Conservation (phyloP, 495 filamentous ascomycete genomes). For the Penicillium ochrochloron region DNA sequence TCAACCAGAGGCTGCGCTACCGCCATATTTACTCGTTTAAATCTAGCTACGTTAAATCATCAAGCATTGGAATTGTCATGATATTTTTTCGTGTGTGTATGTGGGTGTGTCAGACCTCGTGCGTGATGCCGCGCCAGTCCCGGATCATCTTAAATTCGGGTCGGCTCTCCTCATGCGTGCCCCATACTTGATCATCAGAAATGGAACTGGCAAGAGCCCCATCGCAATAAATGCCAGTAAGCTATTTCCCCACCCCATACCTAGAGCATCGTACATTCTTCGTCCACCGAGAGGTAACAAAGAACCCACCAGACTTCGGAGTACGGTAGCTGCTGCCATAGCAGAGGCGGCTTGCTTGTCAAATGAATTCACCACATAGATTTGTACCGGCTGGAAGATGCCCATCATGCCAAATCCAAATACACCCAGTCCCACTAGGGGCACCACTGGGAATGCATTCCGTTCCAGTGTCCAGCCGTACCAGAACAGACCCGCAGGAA, state of each 20-base stretch:
- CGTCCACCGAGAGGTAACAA: constrained; percentile 44
- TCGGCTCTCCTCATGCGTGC: background rate
- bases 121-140: background rate
- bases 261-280: constrained; percentile 41
- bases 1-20: too few relatives aligned
- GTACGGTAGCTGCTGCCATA: constrained; percentile 60
- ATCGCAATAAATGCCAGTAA: constrained; percentile 42
- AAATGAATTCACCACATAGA: constrained; percentile 69
- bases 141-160: background rate
- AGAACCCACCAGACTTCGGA: constrained; percentile 57
- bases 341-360: constrained; percentile 66
- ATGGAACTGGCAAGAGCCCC: constrained; percentile 18
- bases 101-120: too few relatives aligned
- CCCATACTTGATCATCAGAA: background rate
- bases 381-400: constrained; percentile 5
- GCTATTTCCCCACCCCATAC: constrained; percentile 45
- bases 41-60: too few relatives aligned
- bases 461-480: constrained; percentile 23
- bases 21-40: too few relatives aligned
- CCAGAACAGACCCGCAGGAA: background rate
- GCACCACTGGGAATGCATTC: constrained; percentile 13
- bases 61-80: too few relatives aligned
- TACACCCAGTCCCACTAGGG: constrained; percentile 47
- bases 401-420: constrained; percentile 48
- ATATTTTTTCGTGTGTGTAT: background rate